Conservation (phyloP, 768 basidiomycete genomes). For the Phanerodontia chrysosporium region DNA sequence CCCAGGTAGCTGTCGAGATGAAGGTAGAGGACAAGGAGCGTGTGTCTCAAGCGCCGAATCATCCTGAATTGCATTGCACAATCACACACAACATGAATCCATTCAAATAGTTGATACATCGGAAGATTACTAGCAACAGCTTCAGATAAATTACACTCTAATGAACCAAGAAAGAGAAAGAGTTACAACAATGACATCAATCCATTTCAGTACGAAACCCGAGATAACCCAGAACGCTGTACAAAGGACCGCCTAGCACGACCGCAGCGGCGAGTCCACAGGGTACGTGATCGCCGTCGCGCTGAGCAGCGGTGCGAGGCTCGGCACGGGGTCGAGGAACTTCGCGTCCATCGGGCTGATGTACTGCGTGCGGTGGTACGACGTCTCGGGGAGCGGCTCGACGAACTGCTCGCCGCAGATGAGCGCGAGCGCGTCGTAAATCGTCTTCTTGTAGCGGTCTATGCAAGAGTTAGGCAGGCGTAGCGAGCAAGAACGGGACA, state of each 20-base stretch:
- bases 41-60: too few species aligned
- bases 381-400: slow-evolving; percentile 6
- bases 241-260: not conserved
- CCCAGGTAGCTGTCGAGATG: too few species aligned
- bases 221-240: too few species aligned
- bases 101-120: too few species aligned
- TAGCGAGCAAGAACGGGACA: not conserved
- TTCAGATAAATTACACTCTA: too few species aligned
- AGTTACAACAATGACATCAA: too few species aligned
- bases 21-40: too few species aligned
- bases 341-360: not conserved
- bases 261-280: not conserved
- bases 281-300: not conserved
- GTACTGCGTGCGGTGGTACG: slow-evolving; percentile 4
- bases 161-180: too few species aligned
- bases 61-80: too few species aligned
- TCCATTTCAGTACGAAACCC: too few species aligned
- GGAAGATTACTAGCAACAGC: too few species aligned
- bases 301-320: not conserved
- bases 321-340: not conserved
- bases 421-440: slow-evolving; percentile 35
- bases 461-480: not conserved
- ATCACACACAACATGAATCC: too few species aligned
- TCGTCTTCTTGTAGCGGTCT: slow-evolving; percentile 54
- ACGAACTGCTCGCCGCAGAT: slow-evolving; percentile 23